Conservation (phyloP, 2,329 filamentous ascomycete species). For the Didymella lethalis region DNA sequence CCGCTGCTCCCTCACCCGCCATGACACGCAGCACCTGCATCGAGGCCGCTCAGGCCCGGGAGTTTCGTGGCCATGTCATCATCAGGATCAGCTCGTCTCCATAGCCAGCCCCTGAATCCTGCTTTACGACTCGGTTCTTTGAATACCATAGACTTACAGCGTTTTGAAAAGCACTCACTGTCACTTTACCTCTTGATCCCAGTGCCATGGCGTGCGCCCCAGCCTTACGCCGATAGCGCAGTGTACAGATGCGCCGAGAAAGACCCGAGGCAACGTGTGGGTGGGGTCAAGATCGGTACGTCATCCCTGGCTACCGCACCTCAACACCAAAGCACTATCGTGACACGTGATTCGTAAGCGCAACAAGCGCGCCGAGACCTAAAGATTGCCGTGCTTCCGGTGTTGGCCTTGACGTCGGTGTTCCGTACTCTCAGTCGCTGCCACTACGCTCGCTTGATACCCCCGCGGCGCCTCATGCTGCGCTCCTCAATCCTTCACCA, state of each 20-base stretch:
- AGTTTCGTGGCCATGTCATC: conserved; percentile 9
- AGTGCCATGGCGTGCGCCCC: conserved; percentile 8
- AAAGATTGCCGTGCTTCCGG: conserved; percentile 13
- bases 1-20: conserved; percentile 8
- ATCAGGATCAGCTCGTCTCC: conserved; percentile 12
- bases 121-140: conserved; percentile 17
- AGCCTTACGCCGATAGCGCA: conserved; percentile 9
- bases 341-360: conserved; percentile 7
- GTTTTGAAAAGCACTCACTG: conserved; percentile 23
- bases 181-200: neutral
- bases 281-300: conserved; percentile 18
- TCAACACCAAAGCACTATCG: conserved; percentile 20
- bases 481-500: conserved; percentile 1
- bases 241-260: conserved; percentile 7
- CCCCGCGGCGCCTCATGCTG: conserved; percentile 1
- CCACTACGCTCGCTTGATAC: neutral
- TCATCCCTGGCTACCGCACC: conserved; percentile 14
- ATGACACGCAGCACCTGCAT: conserved; percentile 9
- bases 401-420: conserved; percentile 12
- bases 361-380: conserved; percentile 8
- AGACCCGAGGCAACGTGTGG: conserved; percentile 18
- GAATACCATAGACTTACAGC: conserved; percentile 24
- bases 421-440: neutral
- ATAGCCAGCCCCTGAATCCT: conserved; percentile 17
- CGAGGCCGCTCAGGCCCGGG: conserved; percentile 7